These are phyloP conservation scores for Triglochin maritima DNA, from an alignment of 106 monocot genomes.

Conservation along the genomic window DNA sequence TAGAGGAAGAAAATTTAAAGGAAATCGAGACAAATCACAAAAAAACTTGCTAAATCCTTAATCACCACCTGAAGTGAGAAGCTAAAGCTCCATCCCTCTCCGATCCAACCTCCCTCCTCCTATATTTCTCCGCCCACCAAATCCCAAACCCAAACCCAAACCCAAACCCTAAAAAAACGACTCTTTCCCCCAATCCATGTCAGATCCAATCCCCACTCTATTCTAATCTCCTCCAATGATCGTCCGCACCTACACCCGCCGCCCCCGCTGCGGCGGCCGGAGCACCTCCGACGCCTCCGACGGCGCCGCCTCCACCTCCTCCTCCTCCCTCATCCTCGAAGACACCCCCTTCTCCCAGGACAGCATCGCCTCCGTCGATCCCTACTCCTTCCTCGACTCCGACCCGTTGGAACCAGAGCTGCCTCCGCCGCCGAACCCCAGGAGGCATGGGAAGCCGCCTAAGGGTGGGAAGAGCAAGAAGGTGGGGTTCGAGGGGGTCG, in stretches of 20 bases:
- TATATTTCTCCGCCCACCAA: background rate
- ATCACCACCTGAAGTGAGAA: no score
- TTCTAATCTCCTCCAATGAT: constrained; percentile 28
- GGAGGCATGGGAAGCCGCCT: background rate
- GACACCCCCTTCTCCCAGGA: constrained; percentile 26
- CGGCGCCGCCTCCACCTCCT: constrained; percentile 15
- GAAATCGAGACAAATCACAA: background rate
- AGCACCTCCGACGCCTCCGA: constrained; percentile 15
- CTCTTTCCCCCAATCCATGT: background rate
- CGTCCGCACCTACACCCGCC: constrained; percentile 75
- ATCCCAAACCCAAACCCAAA: background rate
- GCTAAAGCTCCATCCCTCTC: no score
- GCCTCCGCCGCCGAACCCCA: background rate
- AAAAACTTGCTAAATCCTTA: background rate
- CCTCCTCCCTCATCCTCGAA: constrained; percentile 3
- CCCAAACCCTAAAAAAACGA: background rate
- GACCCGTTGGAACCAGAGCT: constrained; percentile 6
- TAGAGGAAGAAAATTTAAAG: background rate
- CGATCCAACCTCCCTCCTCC: background rate
- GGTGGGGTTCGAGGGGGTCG: background rate
- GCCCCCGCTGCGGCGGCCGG: constrained; percentile 24
- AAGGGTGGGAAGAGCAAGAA: constrained; percentile 13
- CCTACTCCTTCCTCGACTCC: constrained; percentile 30
- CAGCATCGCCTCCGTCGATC: constrained; percentile 14
- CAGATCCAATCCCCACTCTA: background rate